Conservation (phyloP, 108 stramenopile species). For the Pseudonitzschia multiseries region DNA sequence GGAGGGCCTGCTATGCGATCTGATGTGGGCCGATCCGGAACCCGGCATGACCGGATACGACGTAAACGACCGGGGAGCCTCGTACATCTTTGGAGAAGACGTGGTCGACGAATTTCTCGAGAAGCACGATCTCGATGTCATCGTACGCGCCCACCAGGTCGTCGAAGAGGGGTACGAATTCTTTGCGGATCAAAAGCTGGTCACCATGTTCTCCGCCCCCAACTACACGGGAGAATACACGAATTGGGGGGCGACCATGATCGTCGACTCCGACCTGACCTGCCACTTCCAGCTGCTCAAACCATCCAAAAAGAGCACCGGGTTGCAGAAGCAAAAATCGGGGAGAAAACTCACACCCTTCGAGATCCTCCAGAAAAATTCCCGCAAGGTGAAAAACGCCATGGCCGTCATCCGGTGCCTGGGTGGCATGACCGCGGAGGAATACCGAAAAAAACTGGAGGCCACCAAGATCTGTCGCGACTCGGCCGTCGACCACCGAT, state of each 20-base stretch:
- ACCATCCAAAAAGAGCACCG: conserved; percentile 36
- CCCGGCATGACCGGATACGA: conserved; percentile 97
- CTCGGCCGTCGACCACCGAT: not conserved
- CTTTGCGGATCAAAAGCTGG: conserved; percentile 93
- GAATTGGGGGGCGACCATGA: conserved; percentile 79
- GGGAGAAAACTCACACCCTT: not conserved
- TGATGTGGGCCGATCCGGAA: conserved; percentile 98
- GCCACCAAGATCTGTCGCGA: not conserved
- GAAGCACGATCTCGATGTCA: conserved; percentile 94
- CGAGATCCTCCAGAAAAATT: not conserved
- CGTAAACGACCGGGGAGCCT: conserved; percentile 97
- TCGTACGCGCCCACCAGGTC: conserved; percentile 98
- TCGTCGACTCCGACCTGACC: conserved; percentile 97
- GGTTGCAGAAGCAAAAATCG: not conserved
- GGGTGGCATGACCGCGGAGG: not conserved
- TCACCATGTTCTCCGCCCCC: conserved; percentile 75
- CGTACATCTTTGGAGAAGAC: conserved; percentile 97
- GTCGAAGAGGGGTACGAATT: conserved; percentile 99
- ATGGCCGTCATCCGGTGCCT: not conserved
- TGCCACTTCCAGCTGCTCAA: conserved; percentile 98
- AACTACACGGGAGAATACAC: conserved; percentile 52
- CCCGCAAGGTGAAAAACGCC: not conserved
- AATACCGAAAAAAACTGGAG: not conserved
- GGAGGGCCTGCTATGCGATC: conserved; percentile 94
- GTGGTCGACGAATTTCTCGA: conserved; percentile 92